Conservation (phyloP, 257 asterid genomes). For the Cruciata laevipes region DNA sequence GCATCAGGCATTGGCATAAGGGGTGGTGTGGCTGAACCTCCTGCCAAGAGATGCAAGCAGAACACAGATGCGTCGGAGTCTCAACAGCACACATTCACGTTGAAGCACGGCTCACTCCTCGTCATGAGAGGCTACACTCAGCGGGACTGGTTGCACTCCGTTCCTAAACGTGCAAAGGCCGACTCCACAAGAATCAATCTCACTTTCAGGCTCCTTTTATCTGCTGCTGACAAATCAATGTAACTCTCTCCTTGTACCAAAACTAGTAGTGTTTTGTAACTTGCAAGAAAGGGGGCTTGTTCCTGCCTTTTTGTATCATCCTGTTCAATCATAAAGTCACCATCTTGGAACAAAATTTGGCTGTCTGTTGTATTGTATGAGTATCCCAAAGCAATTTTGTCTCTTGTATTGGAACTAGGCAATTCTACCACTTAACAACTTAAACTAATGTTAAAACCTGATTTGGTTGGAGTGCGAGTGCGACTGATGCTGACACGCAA, state of each 20-base stretch:
- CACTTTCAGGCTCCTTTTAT: conserved; percentile 49
- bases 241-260: too few relatives aligned
- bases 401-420: too few relatives aligned
- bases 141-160: conserved; percentile 90
- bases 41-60: conserved; percentile 53
- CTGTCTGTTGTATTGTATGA: too few relatives aligned
- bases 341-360: too few relatives aligned
- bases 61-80: conserved; percentile 4
- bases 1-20: conserved; percentile 18
- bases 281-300: too few relatives aligned
- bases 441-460: too few relatives aligned
- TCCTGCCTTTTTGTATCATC: too few relatives aligned
- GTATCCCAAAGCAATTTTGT: too few relatives aligned
- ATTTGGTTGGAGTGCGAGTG: not conserved
- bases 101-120: conserved; percentile 84
- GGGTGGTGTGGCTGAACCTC: conserved; percentile 41
- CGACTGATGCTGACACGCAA: not conserved
- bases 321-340: too few relatives aligned
- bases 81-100: conserved; percentile 35
- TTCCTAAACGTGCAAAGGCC: conserved; percentile 85
- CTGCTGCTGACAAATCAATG: not conserved
- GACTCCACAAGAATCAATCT: conserved; percentile 65
- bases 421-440: too few relatives aligned
- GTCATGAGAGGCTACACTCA: conserved; percentile 89
- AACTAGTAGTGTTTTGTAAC: too few relatives aligned